These are phyloP conservation scores for Hyphopichia buzzinii DNA, from an alignment of 1,139 yeast species.

Conservation along the genomic window DNA sequence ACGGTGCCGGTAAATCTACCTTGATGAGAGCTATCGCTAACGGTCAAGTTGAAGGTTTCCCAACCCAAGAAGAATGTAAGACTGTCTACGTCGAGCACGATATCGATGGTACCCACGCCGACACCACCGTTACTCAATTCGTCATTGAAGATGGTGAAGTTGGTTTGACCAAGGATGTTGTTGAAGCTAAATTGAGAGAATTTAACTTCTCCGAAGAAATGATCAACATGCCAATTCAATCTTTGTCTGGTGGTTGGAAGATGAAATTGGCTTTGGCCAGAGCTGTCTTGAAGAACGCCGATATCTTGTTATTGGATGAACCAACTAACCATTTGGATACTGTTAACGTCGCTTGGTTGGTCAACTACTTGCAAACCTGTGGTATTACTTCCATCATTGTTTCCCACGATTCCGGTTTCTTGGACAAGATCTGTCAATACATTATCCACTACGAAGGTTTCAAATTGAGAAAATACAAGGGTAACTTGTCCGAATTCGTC, in stretches of 20 bases:
- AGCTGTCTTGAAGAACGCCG: constrained; percentile 98
- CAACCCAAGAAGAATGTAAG: constrained; percentile 96
- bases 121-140: constrained; percentile 87
- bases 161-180: constrained; percentile 67
- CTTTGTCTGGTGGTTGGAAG: constrained; percentile 99
- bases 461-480: constrained; percentile 99
- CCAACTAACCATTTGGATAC: constrained; percentile 99
- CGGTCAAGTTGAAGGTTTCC: constrained; percentile 99
- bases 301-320: constrained; percentile 96
- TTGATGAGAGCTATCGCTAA: constrained; percentile 99
- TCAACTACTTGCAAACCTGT: constrained; percentile 97
- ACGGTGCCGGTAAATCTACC: constrained; percentile 99
- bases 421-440: constrained; percentile 96
- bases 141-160: constrained; percentile 81
- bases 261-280: constrained; percentile 99
- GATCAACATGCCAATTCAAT: constrained; percentile 89
- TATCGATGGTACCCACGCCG: constrained; percentile 97
- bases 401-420: constrained; percentile 99
- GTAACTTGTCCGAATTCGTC: constrained; percentile 98
- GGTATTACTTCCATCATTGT: constrained; percentile 97
- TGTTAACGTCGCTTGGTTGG: constrained; percentile 98
- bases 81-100: constrained; percentile 99
- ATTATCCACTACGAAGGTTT: constrained; percentile 99
- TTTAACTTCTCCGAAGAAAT: constrained; percentile 91
- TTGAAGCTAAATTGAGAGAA: constrained; percentile 73